Evolutionary conservation across 441 rosid genomes (phyloP), one percentile per base, ranked within the genome.

Genomic region (Pelargonium fulgidum): DNA sequence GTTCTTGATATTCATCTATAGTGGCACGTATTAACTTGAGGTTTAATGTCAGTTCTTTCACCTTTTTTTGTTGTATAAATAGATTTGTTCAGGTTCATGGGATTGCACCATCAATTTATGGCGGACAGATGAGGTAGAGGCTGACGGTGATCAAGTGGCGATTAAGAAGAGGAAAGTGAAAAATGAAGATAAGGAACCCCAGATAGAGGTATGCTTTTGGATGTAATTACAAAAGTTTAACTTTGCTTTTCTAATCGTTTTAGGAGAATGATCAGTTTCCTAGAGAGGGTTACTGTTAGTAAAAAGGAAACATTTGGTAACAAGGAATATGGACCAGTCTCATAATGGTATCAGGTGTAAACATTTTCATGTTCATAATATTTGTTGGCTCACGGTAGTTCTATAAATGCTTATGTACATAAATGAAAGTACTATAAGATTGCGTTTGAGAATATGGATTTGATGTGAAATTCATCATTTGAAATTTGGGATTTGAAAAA

Each of bases 21-120:
- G 24, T 61, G 39, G 3, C 36, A 61, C 24, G 9, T 8, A 8
- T 20, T 2, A 61, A 20, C 39, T 61, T 61, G 64, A 61, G 24
- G n/a, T 20, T 9, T 20, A 20, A 12, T 20, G 39, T 61, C 4
- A 61, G 36, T 58, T 71, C 33, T 36, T 48, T 75, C 64, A 52
- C 68, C 61, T 67, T 65, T 50, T 63, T 10, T 7, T 54, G 17
- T 14, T 17, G 17, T 71, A n/a, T 48, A 65, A 52, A 41, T 78
- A 93, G 98, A 63, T 89, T 72, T 89, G 97, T 84, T 92, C 96
- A 16, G 88, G 97, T 75, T 92, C 97, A 11, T 92, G 96, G 97
- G 97, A 94, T 85, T 86, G 86, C 70, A 85, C 86, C 0, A 85
- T 95, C 74, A 89, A 88, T 77, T 76, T 95, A 69, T 92, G 99